Evolutionary conservation across 1,139 yeast species (phyloP).

Genomic region (Groenewaldozyma auringiensis): DNA sequence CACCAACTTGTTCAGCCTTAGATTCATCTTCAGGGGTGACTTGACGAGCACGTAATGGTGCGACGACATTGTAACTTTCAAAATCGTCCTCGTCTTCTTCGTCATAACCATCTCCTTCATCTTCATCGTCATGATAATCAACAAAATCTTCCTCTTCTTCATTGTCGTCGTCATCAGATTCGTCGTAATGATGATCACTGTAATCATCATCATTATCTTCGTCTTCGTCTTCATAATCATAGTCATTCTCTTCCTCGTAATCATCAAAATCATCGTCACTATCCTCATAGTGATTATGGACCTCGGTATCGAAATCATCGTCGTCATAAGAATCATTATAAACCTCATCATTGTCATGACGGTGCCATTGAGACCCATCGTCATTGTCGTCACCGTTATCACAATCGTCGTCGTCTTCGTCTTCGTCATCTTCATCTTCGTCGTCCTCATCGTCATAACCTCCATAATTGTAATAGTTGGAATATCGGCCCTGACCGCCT

Average conservation of each 20-base stretch:
- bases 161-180: conserved; percentile 5
- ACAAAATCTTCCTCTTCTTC: conserved; percentile 1
- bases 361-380: conserved; percentile 25
- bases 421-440: conserved; percentile 18
- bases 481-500: conserved; percentile 10
- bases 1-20: not conserved
- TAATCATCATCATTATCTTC: conserved; percentile 1
- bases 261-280: conserved; percentile 7
- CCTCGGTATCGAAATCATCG: conserved; percentile 7
- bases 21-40: not conserved
- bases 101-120: conserved; percentile 7
- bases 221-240: conserved; percentile 1
- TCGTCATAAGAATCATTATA: conserved; percentile 5
- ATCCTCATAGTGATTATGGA: not conserved
- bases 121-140: not conserved
- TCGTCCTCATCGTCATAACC: conserved; percentile 12
- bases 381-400: conserved; percentile 28
- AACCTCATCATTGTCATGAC: conserved; percentile 1
- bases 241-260: conserved; percentile 1
- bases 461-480: conserved; percentile 10
- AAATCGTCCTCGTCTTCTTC: conserved; percentile 3
- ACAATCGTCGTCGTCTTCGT: conserved; percentile 24
- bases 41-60: not conserved
- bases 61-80: not conserved
- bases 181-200: conserved; percentile 6